Base-by-base conservation (phyloP, 805 yeast genomes). In the Hanseniaspora hatyaiensis region DNA sequence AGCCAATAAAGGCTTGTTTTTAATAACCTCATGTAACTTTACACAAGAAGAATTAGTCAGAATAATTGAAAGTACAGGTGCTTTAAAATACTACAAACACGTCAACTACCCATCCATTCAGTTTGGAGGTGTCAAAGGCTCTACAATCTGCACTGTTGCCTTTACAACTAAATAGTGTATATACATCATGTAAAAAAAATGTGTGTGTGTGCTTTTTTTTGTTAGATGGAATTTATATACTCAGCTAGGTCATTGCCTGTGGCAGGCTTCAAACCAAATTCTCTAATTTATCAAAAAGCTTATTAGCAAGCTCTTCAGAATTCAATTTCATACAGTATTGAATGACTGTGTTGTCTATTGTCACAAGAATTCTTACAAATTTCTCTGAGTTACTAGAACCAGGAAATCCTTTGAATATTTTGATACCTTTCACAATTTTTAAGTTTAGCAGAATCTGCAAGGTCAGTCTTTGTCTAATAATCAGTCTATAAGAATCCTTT, bases 1-100 rank as follows among this genome's bases (percentile, higher is more conserved):
- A 63, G 70, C 71, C 36, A 52, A 61, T 12, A 72, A 68, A n/a
- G 75, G 78, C 18, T 73, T 89, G 0, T 61, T 80, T 5, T 62
- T 92, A 30, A 79, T 92, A 33, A 92, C 98, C 0, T 83, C 95
- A 22, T 92, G 99, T 63, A 92, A 92, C 62, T 92, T 92, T 62
- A 89, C 97, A 1, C 82, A 83, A 57, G 65, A 67, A 0, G 98
- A 92, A 60, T 70, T 92, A 44, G 68, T 68, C 2, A 64, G 64
- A 22, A 69, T 82, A 31, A 67, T 80, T 3, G 68, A 71, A 30
- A 65, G 65, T 13, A 20, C 44, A 11, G 69, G 68, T 13, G 59
- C 61, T 2, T 65, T 84, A 50, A 62, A 66, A 55, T 73, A 74
- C 3, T 83, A 84, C 82, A 74, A 76, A 53, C 70, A 69, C 18